Evolutionary conservation across 2,329 filamentous ascomycete species (phyloP), one percentile per base, ranked within the genome.

Genomic region (Exophiala calicioides): DNA sequence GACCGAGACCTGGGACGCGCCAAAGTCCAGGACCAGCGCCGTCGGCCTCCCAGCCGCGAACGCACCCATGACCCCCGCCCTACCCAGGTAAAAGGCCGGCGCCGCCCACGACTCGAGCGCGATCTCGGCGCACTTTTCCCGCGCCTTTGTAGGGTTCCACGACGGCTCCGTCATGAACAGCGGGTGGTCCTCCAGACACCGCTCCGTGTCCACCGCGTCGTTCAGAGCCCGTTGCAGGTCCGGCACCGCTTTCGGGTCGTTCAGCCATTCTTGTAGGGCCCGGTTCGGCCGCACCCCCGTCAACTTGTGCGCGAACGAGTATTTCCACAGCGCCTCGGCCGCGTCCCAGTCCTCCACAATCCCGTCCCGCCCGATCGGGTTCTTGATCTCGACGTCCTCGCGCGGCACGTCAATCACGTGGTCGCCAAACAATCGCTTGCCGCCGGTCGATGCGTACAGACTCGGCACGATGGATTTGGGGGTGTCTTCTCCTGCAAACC

Each of bases 61-160:
- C 15, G 90, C 87, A 44, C 91, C 84, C 65, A 96, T 79, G 32
- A 96, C 90, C 19, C 91, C 90, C 42, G 84, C 94, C 62, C 88
- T 84, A 54, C 88, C 88, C 52, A 97, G 76, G 79, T 91, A 98
- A 69, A 96, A 97, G 4, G 93, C 93, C 13, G 93, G 93, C 45
- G 86, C 86, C 20, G 89, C 90, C 90, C 93, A 98, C 63, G 83
- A 88, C 76, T 98, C 93, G 85, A 98, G 96, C 50, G 89, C 90
- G 54, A 97, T 83, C 72, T 98, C 93, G 61, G 96, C 91, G 30
- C 86, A 85, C 79, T 93, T 95, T 72, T 98, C 93, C 50, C 94
- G 80, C 50, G 86, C 82, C 73, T 96, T 96, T 32, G 80, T 70
- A 19, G 83, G 79, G 69, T 95, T 97, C 90, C 91, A 97, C 8